phyloP scores from a whole-genome alignment of 202 grass and related monocot genomes.

The Cymbopogon flexuosus region DNA sequence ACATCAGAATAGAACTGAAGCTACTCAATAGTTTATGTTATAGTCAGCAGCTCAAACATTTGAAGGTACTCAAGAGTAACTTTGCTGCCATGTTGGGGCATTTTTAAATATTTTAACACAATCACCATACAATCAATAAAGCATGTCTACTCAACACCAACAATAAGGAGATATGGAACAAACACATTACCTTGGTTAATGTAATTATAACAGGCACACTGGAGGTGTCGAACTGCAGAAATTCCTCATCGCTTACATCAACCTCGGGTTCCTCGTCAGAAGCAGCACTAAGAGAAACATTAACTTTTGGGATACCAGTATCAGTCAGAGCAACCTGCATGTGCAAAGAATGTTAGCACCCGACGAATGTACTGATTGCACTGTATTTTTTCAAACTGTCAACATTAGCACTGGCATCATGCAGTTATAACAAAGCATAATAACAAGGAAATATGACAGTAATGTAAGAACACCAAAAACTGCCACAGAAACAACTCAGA shows the following conservation, averaged over 20 bases:
- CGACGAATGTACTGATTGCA: not conserved
- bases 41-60: too few species aligned
- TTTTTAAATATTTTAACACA: not conserved
- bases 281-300: constrained; percentile 52
- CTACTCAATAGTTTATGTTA: not conserved
- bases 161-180: not conserved
- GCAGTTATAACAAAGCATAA: not conserved
- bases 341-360: constrained; percentile 14
- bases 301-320: constrained; percentile 88
- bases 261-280: constrained; percentile 78
- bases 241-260: constrained; percentile 75
- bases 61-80: not conserved
- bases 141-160: not conserved
- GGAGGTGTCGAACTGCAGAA: constrained; percentile 90
- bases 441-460: constrained; percentile 1
- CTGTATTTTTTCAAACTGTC: too few species aligned
- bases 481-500: not conserved
- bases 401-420: not conserved
- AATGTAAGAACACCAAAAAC: not conserved
- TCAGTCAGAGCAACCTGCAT: constrained; percentile 77
- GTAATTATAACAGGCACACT: constrained; percentile 81
- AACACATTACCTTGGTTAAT: constrained; percentile 61
- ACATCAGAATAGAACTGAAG: not conserved
- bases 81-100: not conserved
- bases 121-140: not conserved